Percentiles rank a stretch among this genome's conserved stretches.
Evolutionary conservation across 1,139 yeast genomes (phyloP).

Genomic region (Ogataea hybrid): DNA sequence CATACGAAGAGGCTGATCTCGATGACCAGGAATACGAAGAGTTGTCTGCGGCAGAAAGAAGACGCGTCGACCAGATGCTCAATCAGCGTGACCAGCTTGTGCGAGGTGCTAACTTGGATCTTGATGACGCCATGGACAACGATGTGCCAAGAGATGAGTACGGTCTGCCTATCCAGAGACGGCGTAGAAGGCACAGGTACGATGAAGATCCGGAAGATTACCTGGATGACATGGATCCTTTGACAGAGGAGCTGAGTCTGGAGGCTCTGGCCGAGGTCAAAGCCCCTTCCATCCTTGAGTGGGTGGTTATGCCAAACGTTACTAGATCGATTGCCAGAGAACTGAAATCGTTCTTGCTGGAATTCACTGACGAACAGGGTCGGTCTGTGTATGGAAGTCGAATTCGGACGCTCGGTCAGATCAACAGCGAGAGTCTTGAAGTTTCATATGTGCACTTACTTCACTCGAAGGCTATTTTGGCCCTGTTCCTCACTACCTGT

Average conservation of each 20-base stretch:
- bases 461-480: constrained; percentile 86
- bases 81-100: constrained; percentile 71
- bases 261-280: constrained; percentile 91
- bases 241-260: constrained; percentile 76
- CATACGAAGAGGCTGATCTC: constrained; percentile 68
- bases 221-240: constrained; percentile 68
- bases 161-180: constrained; percentile 74
- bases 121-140: constrained; percentile 48
- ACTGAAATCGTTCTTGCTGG: constrained; percentile 81
- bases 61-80: constrained; percentile 77
- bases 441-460: constrained; percentile 84
- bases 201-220: constrained; percentile 61
- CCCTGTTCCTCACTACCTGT: constrained; percentile 84
- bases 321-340: constrained; percentile 89
- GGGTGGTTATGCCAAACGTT: constrained; percentile 94
- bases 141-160: constrained; percentile 53
- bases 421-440: constrained; percentile 87
- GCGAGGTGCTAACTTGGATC: constrained; percentile 55
- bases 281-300: constrained; percentile 86
- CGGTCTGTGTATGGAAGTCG: constrained; percentile 94
- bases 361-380: constrained; percentile 91
- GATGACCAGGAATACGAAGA: constrained; percentile 79
- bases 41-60: constrained; percentile 69
- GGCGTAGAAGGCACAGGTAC: constrained; percentile 69
- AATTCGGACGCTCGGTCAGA: constrained; percentile 89